phyloP scores from a whole-genome alignment of 202 grass and related monocot genomes.

The Zoysia matrella region DNA sequence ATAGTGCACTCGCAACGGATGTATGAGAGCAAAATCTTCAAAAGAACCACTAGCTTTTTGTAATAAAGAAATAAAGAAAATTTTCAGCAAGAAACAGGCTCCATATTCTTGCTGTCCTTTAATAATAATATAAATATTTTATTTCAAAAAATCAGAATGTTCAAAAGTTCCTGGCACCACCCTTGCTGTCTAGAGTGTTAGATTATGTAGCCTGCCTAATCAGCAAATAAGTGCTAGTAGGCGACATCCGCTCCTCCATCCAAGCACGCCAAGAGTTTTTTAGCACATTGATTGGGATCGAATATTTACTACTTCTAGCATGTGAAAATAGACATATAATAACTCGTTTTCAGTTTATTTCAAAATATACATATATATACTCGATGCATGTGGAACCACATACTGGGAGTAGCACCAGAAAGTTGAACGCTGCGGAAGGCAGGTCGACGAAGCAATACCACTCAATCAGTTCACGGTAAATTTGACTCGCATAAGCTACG shows the following conservation, averaged over 20 bases:
- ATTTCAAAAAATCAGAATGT: neutral
- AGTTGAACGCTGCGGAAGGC: neutral
- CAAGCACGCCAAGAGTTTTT: neutral
- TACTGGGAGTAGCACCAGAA: no score
- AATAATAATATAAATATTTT: neutral
- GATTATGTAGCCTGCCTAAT: neutral
- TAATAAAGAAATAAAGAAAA: neutral
- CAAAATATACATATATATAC: neutral
- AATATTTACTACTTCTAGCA: neutral
- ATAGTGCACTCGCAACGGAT: neutral
- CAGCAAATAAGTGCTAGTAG: neutral
- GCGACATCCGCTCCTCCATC: neutral
- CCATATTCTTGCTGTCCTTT: neutral
- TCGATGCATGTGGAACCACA: no score
- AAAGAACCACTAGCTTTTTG: neutral
- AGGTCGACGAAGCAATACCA: neutral
- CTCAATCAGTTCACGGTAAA: neutral
- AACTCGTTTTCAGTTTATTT: neutral
- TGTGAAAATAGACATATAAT: neutral
- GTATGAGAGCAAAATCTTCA: neutral
- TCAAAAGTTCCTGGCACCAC: neutral
- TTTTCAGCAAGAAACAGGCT: neutral
- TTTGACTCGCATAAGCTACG: neutral
- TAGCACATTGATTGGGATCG: neutral
- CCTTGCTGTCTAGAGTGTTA: neutral